phyloP scores from a whole-genome alignment of 352 stramenopile genomes.

The Elongisporangium anandrum region DNA sequence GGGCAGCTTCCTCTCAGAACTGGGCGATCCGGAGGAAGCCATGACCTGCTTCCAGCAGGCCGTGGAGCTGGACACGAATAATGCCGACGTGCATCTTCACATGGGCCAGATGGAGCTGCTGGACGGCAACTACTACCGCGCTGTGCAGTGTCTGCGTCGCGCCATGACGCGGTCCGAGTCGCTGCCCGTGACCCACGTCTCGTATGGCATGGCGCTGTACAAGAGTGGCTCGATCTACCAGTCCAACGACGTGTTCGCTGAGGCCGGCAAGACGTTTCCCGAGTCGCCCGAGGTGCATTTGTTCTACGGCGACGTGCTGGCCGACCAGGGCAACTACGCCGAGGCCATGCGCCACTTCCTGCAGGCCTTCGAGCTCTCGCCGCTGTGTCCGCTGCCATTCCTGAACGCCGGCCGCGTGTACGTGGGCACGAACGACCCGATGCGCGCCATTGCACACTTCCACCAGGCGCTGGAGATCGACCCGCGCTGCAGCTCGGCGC shows the following conservation, averaged over 20 bases:
- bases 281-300: constrained; percentile 72
- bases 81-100: constrained; percentile 76
- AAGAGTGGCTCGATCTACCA: constrained; percentile 81
- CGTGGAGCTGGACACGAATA: constrained; percentile 65
- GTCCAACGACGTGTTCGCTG: constrained; percentile 76
- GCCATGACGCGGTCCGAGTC: constrained; percentile 74
- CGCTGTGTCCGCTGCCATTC: constrained; percentile 75
- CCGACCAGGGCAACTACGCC: constrained; percentile 79
- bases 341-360: constrained; percentile 78
- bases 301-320: constrained; percentile 80
- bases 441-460: constrained; percentile 78
- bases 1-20: constrained; percentile 70
- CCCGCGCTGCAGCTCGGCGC: constrained; percentile 68
- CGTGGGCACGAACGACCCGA: constrained; percentile 77
- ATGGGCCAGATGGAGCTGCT: constrained; percentile 80
- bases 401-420: constrained; percentile 81
- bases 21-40: constrained; percentile 63
- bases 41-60: constrained; percentile 59
- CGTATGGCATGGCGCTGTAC: constrained; percentile 85
- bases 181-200: constrained; percentile 69
- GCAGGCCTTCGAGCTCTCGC: constrained; percentile 63
- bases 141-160: constrained; percentile 63
- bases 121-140: constrained; percentile 67
- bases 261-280: constrained; percentile 59
- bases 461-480: constrained; percentile 75